Conservation (phyloP, 108 stramenopile species). For the Pseudonitzschia delicatissima region DNA sequence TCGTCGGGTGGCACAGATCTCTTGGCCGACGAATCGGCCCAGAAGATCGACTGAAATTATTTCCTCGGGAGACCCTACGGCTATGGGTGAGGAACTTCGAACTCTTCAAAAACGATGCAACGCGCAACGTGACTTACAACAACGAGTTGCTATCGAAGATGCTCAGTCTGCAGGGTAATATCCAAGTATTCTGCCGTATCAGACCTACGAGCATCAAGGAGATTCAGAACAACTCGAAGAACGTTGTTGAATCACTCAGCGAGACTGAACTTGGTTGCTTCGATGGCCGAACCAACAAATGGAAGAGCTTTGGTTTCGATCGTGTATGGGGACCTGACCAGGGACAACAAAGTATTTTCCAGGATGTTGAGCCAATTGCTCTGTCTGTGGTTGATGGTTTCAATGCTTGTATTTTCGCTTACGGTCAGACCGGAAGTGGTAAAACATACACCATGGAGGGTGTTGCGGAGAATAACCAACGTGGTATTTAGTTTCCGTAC, state of each 20-base stretch:
- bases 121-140: slow-evolving; percentile 81
- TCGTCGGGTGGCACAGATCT: slow-evolving; percentile 17
- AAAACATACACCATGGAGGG: slow-evolving; percentile 94
- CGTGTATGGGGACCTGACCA: slow-evolving; percentile 95
- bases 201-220: slow-evolving; percentile 78
- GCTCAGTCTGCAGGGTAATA: slow-evolving; percentile 85
- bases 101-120: slow-evolving; percentile 65
- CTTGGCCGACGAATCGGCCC: slow-evolving; percentile 21
- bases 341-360: slow-evolving; percentile 85
- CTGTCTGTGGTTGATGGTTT: slow-evolving; percentile 95
- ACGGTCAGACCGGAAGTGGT: slow-evolving; percentile 93
- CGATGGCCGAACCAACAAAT: slow-evolving; percentile 71
- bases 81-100: slow-evolving; percentile 65
- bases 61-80: slow-evolving; percentile 40
- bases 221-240: slow-evolving; percentile 64
- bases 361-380: slow-evolving; percentile 93
- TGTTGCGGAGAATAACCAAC: slow-evolving; percentile 54
- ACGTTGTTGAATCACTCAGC: slow-evolving; percentile 77
- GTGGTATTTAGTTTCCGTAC: slow-evolving; percentile 87
- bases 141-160: slow-evolving; percentile 86
- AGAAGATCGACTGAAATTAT: slow-evolving; percentile 69
- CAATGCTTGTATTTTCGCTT: slow-evolving; percentile 99
- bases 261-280: slow-evolving; percentile 89
- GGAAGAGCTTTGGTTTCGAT: slow-evolving; percentile 89
- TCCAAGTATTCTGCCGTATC: slow-evolving; percentile 89